phyloP scores from a whole-genome alignment of 1,284 basidiomycete genomes.

The Fomitopsis palustris region DNA sequence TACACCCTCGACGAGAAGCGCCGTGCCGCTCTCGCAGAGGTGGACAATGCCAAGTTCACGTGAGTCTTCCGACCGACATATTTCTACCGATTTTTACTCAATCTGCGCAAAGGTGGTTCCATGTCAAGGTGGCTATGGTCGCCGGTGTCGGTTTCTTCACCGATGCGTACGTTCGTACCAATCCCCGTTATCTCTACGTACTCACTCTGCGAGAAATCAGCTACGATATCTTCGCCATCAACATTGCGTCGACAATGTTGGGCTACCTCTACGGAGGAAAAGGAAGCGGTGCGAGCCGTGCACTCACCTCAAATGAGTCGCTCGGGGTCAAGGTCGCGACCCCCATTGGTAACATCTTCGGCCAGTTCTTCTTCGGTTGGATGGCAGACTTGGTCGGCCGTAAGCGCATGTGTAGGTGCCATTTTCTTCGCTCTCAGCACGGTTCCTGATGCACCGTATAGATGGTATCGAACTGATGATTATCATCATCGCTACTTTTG shows the following conservation, averaged over 20 bases:
- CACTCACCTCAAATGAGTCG: constrained; percentile 56
- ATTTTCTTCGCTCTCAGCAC: not conserved
- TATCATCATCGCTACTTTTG: constrained; percentile 49
- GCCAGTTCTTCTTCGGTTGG: constrained; percentile 56
- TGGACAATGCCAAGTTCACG: constrained; percentile 53
- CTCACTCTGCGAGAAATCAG: constrained; percentile 25
- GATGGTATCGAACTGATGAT: constrained; percentile 59
- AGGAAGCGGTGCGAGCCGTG: constrained; percentile 17
- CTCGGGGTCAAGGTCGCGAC: constrained; percentile 80
- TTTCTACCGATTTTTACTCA: too few relatives aligned
- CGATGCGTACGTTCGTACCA: constrained; percentile 49
- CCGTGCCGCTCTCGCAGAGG: constrained; percentile 47
- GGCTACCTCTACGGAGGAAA: constrained; percentile 52
- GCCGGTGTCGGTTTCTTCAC: constrained; percentile 84
- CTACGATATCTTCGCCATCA: constrained; percentile 76
- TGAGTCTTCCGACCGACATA: constrained; percentile 18
- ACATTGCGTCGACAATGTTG: constrained; percentile 73
- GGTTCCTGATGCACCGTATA: constrained; percentile 29
- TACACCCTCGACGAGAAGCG: constrained; percentile 27
- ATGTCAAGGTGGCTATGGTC: constrained; percentile 69
- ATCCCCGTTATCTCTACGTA: too few relatives aligned
- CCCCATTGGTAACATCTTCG: constrained; percentile 58
- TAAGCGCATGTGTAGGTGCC: constrained; percentile 43
- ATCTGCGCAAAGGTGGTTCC: constrained; percentile 36
- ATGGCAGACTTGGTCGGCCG: constrained; percentile 53